Percentiles rank a stretch among this genome's conserved stretches.
Conservation (phyloP, 148 eudicot species). For the Persicaria tinctoria region DNA sequence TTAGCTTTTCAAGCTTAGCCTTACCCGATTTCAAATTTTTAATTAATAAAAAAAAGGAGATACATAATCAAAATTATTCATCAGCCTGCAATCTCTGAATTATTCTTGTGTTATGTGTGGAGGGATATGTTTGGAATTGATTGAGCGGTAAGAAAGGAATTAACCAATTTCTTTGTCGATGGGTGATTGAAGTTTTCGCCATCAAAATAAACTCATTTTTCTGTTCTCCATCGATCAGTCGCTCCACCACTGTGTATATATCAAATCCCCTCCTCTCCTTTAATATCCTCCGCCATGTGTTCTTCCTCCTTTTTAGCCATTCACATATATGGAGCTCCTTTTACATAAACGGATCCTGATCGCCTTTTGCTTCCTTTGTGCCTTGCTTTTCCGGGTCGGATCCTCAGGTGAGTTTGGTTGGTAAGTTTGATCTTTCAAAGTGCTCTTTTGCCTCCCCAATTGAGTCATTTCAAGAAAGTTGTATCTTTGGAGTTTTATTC, state of each 20-base stretch:
- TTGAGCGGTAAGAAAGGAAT: slow-evolving; percentile 40
- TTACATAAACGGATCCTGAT: slow-evolving; percentile 32
- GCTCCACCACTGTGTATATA: background rate
- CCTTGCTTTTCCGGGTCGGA: slow-evolving; percentile 38
- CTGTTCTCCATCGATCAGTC: background rate
- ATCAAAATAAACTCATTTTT: background rate
- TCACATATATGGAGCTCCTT: slow-evolving; percentile 43
- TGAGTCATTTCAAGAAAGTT: no score
- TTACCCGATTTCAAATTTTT: no score
- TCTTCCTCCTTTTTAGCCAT: slow-evolving; percentile 5
- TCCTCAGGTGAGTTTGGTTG: slow-evolving; percentile 37
- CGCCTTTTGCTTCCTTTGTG: slow-evolving; percentile 38
- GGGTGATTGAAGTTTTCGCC: background rate
- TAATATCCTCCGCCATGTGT: slow-evolving; percentile 13
- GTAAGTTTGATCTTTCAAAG: background rate
- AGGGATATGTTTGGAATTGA: slow-evolving; percentile 24
- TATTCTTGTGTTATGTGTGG: slow-evolving; percentile 10
- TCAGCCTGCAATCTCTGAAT: background rate
- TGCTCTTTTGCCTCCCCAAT: no score
- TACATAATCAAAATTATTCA: no score
- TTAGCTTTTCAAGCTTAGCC: no score
- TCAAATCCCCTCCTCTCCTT: slow-evolving; percentile 1
- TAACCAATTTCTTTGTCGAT: slow-evolving; percentile 21
- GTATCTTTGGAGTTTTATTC: no score
- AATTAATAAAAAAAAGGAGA: no score